These are phyloP conservation scores for Curvularia sp. DNA, from an alignment of 2,329 filamentous ascomycete species.

Conservation along the genomic window DNA sequence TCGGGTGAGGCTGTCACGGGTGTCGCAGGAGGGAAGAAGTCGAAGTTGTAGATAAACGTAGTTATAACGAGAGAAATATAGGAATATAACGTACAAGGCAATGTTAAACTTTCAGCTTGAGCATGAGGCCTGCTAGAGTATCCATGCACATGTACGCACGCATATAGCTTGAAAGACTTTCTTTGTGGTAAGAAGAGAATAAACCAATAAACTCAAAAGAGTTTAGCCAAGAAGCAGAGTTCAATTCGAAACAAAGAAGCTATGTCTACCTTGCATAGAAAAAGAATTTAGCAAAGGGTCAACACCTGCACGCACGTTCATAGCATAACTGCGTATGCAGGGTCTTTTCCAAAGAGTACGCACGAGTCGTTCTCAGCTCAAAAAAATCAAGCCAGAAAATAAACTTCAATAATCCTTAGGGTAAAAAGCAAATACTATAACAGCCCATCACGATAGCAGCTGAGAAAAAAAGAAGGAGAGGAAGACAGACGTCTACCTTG, in stretches of 20 bases:
- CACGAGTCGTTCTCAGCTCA: neutral
- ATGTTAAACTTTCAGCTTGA: neutral
- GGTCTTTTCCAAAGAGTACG: neutral
- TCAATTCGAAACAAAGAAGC: neutral
- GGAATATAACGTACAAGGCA: neutral
- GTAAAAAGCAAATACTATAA: too few relatives aligned
- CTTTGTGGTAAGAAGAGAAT: too few relatives aligned
- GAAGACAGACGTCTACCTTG: too few relatives aligned
- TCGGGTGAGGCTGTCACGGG: slow-evolving; percentile 62
- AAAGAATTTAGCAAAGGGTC: neutral
- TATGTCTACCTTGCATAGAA: neutral
- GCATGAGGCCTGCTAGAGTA: neutral
- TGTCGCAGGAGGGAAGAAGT: slow-evolving; percentile 64
- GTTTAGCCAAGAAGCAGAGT: too few relatives aligned
- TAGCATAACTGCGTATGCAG: neutral
- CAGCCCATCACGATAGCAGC: too few relatives aligned
- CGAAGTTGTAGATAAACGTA: slow-evolving; percentile 55
- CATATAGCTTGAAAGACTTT: neutral
- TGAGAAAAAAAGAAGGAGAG: too few relatives aligned
- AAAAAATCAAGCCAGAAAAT: neutral
- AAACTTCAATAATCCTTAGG: neutral
- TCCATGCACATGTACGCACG: neutral
- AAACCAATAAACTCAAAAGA: too few relatives aligned
- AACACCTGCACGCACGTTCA: neutral
- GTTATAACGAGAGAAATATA: neutral